Evolutionary conservation across 768 basidiomycete genomes (phyloP).

Genomic region (Podaxis sp.): DNA sequence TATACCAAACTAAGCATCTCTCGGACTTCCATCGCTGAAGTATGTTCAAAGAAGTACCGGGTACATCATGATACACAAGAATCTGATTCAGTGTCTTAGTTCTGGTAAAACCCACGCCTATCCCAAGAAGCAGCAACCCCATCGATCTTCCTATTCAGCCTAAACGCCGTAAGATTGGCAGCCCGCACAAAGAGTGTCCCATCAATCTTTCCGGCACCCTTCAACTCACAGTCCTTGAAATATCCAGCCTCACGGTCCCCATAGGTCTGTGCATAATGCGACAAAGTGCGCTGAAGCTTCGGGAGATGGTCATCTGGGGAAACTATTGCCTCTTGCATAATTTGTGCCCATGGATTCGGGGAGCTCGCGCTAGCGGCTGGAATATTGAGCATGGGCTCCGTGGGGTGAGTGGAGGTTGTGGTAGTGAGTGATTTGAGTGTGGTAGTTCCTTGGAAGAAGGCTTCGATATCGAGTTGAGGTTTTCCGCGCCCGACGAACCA

Average conservation of each 20-base stretch:
- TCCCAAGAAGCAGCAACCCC: background rate
- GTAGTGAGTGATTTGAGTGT: constrained; percentile 1
- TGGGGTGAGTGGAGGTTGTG: constrained; percentile 21
- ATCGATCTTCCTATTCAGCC: constrained; percentile 20
- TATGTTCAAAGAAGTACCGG: background rate
- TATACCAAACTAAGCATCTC: background rate
- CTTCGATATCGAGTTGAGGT: constrained; percentile 45
- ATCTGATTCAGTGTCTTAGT: background rate
- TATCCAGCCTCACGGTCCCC: constrained; percentile 14
- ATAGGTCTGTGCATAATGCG: constrained; percentile 22
- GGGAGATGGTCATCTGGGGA: constrained; percentile 57
- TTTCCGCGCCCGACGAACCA: constrained; percentile 63
- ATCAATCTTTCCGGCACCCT: constrained; percentile 48
- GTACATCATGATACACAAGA: background rate
- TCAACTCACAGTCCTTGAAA: constrained; percentile 32
- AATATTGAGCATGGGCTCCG: constrained; percentile 21
- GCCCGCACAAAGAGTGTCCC: constrained; percentile 59
- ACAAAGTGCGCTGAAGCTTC: constrained; percentile 38
- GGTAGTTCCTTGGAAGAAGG: constrained; percentile 38
- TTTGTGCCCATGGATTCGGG: constrained; percentile 59
- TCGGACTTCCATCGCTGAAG: too few relatives aligned
- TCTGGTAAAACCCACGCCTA: constrained; percentile 8
- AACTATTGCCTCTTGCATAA: constrained; percentile 51
- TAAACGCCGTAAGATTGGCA: constrained; percentile 47
- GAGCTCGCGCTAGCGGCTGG: constrained; percentile 33